Base-by-base conservation (phyloP, 352 stramenopile species). In the Plasmopara viticola region DNA sequence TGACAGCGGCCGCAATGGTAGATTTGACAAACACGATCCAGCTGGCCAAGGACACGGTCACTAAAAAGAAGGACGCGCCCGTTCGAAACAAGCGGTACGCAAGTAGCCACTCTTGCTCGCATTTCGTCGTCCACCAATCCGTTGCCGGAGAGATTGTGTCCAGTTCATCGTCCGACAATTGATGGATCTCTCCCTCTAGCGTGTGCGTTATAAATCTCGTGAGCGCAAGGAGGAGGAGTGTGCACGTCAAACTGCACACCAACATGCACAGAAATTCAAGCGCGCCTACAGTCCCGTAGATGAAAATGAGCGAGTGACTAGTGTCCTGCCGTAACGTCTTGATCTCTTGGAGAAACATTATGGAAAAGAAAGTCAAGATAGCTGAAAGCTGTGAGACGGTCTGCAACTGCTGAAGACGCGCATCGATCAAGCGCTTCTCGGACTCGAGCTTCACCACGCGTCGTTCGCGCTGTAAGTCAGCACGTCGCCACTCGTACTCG, bases 201-300 rank as follows among this genome's bases (percentile, higher is more conserved):
- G 75, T 86, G 51, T 90, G 73, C 28, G 79, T 85, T 17, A 90
- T 78, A 52, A 75, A 93, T 6, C 81, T 66, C 51, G 81, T 92
- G 20, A 92, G 61, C 10, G 81, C 81, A 25, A 92, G 51, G 40
- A 92, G 60, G 45, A 92, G 58, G 43, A 90, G 47, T 38, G 68
- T 88, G 53, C 74, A 90, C 31, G 65, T 86, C 48, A 92, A 63
- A 40, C 76, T 84, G 51, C 72, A 82, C 18, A 89, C 42, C 37
- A 91, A 52, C 81, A 90, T 89, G 42, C 63, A 86, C 25, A 87
- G 72, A 51, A 91, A 90, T 67, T 74, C 76, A 5, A 87, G 44
- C 34, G 62, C 83, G 42, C 65, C 70, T 12, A 85, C 57, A 8
- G 58, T 60, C 18, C 79, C 79, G 55, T 90, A 89, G 18, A 80